Evolutionary conservation across 352 stramenopile species (phyloP), one percentile per base, ranked within the genome.

Genomic region (Albugo candida): DNA sequence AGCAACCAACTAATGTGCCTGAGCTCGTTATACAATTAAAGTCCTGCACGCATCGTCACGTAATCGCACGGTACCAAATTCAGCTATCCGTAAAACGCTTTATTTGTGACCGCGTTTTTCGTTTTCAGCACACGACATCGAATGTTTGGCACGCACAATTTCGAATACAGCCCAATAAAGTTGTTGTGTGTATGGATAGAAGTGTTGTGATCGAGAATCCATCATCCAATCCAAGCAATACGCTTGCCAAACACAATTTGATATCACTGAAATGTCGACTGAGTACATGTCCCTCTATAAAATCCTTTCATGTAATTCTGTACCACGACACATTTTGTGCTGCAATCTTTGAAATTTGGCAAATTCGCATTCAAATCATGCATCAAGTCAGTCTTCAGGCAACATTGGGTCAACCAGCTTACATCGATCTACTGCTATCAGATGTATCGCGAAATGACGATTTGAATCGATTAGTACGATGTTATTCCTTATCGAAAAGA

Each of bases 261-360:
- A 59, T 86, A 36, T 67, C 81, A 37, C 56, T 97, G 49, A 94
- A 94, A 58, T 95, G 91, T 56, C 72, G 86, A 24, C 66, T 87
- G 0, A 73, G 67, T 5, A 63, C 73, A 36, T 94, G 93, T 55
- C 86, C 87, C 12, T 64, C 60, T n/a, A 58, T 84, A 11, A 81
- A 91, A 37, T 67, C 77, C 36, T 97, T 97, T 58, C 93, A 89
- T 58, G 51, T 97, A 1, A 61, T 95, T 13, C 40, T 95, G 0
- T 95, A 94, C 57, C 65, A 83, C 20, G 83, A 95, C 63, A 61
- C 68, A 54, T 95, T 76, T 60, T 81, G 82, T 46, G 77, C 79
- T 0, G 52, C 51, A 16, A 58, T 93, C 41, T 65, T 76, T 53
- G 73, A 93, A 49, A 73, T 88, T 11, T 94, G 82, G 82, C 74